These are phyloP conservation scores for Moringa oleifera DNA, from an alignment of 345 rosid species.

Conservation along the genomic window DNA sequence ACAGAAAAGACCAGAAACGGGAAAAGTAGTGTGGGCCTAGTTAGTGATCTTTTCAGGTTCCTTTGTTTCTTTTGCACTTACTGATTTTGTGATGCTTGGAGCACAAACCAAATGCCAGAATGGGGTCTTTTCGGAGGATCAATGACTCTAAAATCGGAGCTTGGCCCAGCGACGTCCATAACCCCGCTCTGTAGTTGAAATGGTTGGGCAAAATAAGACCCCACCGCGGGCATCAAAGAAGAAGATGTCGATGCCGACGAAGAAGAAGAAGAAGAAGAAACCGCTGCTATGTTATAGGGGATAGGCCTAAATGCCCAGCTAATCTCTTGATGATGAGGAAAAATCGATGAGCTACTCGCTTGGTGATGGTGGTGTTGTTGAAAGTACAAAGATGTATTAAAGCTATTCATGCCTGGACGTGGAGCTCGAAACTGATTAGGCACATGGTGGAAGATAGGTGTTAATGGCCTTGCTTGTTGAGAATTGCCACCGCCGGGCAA, in stretches of 20 bases:
- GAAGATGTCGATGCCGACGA: conserved; percentile 40
- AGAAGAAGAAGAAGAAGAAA: conserved; percentile 33
- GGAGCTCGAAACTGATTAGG: conserved; percentile 37
- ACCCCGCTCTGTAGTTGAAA: conserved; percentile 43
- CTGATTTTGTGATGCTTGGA: conserved; percentile 92
- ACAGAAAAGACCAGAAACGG: neutral
- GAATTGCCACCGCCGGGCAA: conserved; percentile 29
- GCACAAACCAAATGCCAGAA: conserved; percentile 94
- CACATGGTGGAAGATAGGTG: conserved; percentile 29
- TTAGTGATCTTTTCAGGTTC: too few relatives aligned
- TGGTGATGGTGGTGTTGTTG: conserved; percentile 40
- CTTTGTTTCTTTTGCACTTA: conserved; percentile 34
- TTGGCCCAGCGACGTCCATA: conserved; percentile 52
- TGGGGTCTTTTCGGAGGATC: conserved; percentile 76
- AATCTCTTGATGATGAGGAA: conserved; percentile 46
- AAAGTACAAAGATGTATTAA: conserved; percentile 30
- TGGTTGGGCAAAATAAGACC: conserved; percentile 53
- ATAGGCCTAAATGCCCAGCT: conserved; percentile 64
- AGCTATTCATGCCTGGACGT: conserved; percentile 20
- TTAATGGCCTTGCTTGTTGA: conserved; percentile 16
- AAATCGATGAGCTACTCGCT: conserved; percentile 35
- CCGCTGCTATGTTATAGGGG: conserved; percentile 31
- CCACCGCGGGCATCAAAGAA: conserved; percentile 50
- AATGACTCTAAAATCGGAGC: conserved; percentile 60
- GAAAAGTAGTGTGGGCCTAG: conserved; percentile 1